Percentiles rank a stretch among this genome's conserved stretches.
Evolutionary conservation across 1,139 yeast species (phyloP).

Genomic region (Diutina mesorugosa): DNA sequence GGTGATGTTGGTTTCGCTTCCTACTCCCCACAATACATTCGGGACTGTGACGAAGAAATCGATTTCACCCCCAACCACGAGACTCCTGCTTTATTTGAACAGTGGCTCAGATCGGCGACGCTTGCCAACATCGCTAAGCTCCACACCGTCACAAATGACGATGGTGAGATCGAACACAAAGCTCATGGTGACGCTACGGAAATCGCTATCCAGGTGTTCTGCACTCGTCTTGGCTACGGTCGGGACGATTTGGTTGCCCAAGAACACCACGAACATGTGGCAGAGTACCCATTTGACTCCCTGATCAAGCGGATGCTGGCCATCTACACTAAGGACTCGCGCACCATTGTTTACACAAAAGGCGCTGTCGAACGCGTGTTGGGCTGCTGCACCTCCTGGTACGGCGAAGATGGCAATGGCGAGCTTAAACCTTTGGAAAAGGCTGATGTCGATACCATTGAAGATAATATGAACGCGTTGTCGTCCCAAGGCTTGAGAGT

Average conservation of each 20-base stretch:
- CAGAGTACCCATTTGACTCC: constrained; percentile 72
- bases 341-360: constrained; percentile 37
- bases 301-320: constrained; percentile 67
- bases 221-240: constrained; percentile 38
- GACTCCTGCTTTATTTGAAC: constrained; percentile 5
- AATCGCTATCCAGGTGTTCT: constrained; percentile 68
- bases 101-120: constrained; percentile 49
- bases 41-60: constrained; percentile 25
- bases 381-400: constrained; percentile 45
- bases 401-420: constrained; percentile 16
- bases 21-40: constrained; percentile 28
- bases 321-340: constrained; percentile 23
- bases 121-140: constrained; percentile 65
- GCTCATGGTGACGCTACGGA: constrained; percentile 84
- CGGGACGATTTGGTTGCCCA: constrained; percentile 26
- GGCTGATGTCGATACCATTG: constrained; percentile 28
- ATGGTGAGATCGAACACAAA: constrained; percentile 41
- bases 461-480: constrained; percentile 46
- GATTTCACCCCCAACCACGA: constrained; percentile 12
- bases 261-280: constrained; percentile 25
- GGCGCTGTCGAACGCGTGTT: constrained; percentile 74
- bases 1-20: constrained; percentile 39
- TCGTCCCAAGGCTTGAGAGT: constrained; percentile 66
- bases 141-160: constrained; percentile 24
- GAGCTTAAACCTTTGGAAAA: constrained; percentile 21